phyloP scores from a whole-genome alignment of 2,329 filamentous ascomycete genomes.

The Cordyceps javanica region DNA sequence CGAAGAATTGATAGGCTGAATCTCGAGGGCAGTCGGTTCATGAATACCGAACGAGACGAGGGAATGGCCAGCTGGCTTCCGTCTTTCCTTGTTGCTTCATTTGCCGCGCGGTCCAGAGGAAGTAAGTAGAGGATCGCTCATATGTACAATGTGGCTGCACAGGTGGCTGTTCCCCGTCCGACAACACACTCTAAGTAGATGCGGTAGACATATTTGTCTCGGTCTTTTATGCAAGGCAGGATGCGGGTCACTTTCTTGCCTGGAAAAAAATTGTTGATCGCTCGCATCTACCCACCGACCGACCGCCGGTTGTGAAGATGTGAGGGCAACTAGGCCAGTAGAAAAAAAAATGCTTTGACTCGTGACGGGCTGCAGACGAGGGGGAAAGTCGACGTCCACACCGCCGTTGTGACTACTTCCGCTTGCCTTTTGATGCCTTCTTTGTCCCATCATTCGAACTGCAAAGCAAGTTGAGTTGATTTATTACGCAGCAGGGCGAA shows the following conservation, averaged over 20 bases:
- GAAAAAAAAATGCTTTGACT: background rate
- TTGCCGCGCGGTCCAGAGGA: background rate
- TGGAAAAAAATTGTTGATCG: conserved; percentile 1
- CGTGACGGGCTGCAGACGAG: conserved; percentile 3
- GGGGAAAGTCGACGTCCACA: background rate
- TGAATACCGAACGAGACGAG: background rate
- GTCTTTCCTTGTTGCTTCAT: background rate
- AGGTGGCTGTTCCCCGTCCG: background rate
- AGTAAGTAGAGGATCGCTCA: background rate
- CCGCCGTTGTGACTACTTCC: background rate
- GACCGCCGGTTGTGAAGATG: background rate
- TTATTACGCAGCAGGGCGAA: no score
- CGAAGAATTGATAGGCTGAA: background rate
- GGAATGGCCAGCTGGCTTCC: background rate
- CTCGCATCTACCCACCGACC: background rate
- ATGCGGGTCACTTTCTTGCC: background rate
- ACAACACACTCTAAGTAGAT: background rate
- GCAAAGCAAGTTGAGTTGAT: no score
- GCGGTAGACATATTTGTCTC: background rate
- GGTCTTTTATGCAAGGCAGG: conserved; percentile 7
- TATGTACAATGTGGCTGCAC: background rate
- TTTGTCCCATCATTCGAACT: background rate
- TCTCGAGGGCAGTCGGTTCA: background rate
- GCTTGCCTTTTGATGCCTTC: background rate
- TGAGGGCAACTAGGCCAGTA: background rate